Percentiles rank a stretch among this genome's conserved stretches.
Conservation (phyloP, 805 yeast genomes). For the Lachancea mirantina region DNA sequence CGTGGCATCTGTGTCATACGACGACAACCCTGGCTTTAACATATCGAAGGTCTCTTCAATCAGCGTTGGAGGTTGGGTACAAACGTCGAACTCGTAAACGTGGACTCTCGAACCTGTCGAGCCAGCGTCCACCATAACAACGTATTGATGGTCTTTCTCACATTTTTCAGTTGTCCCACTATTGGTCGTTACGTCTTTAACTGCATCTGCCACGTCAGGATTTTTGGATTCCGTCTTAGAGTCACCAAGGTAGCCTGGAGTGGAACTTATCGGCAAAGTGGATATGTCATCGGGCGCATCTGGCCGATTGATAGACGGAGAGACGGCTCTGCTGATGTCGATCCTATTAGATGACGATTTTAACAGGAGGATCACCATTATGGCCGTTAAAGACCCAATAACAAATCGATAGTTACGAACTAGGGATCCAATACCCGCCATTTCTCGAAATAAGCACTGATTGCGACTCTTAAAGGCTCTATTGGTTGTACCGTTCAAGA, state of each 20-base stretch:
- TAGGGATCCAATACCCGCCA: slow-evolving; percentile 27
- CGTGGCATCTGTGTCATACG: slow-evolving; percentile 66
- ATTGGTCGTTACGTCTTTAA: slow-evolving; percentile 11
- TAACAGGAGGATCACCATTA: slow-evolving; percentile 45
- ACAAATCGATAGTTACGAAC: slow-evolving; percentile 45
- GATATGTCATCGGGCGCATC: slow-evolving; percentile 4
- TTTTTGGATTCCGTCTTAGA: slow-evolving; percentile 15
- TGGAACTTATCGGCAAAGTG: slow-evolving; percentile 16
- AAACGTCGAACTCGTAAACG: slow-evolving; percentile 83
- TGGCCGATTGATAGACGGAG: slow-evolving; percentile 14
- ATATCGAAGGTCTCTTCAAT: slow-evolving; percentile 75
- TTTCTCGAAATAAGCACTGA: too few relatives aligned
- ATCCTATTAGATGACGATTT: slow-evolving; percentile 34
- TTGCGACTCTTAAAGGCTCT: too few relatives aligned
- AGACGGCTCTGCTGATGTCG: slow-evolving; percentile 15
- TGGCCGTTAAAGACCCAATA: slow-evolving; percentile 43
- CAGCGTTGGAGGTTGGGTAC: slow-evolving; percentile 76
- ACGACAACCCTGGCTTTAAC: slow-evolving; percentile 88
- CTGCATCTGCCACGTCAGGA: slow-evolving; percentile 24
- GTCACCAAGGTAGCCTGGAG: slow-evolving; percentile 24
- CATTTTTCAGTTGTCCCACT: slow-evolving; percentile 26
- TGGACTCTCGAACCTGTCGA: slow-evolving; percentile 96
- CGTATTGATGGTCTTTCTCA: slow-evolving; percentile 52
- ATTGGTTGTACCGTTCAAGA: too few relatives aligned
- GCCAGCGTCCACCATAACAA: slow-evolving; percentile 96